Evolutionary conservation across 1,139 yeast species (phyloP).

Genomic region (Meyerozyma carpophila): DNA sequence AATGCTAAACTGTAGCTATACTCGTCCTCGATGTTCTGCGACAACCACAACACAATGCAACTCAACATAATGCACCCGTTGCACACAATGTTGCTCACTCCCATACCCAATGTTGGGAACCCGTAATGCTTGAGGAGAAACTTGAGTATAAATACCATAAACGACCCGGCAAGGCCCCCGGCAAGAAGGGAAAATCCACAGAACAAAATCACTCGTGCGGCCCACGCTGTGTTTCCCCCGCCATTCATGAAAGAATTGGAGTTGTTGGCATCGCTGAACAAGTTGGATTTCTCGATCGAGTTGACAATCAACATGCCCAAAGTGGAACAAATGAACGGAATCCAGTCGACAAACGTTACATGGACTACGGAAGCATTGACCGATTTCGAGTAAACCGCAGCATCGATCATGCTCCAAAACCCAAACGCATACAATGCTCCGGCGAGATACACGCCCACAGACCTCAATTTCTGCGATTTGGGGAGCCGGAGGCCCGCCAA

Average conservation of each 20-base stretch:
- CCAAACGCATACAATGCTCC: constrained; percentile 84
- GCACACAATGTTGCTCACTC: constrained; percentile 79
- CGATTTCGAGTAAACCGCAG: constrained; percentile 79
- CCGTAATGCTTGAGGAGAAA: constrained; percentile 72
- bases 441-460: constrained; percentile 68
- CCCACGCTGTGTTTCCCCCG: constrained; percentile 68
- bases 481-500: constrained; percentile 49
- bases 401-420: constrained; percentile 84
- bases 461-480: constrained; percentile 64
- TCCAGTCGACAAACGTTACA: constrained; percentile 90
- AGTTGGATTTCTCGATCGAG: constrained; percentile 79
- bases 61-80: constrained; percentile 80
- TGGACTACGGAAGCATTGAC: constrained; percentile 84
- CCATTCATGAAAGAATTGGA: constrained; percentile 33
- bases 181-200: constrained; percentile 90
- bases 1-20: constrained; percentile 86
- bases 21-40: constrained; percentile 93
- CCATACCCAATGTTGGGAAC: constrained; percentile 93
- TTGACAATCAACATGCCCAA: constrained; percentile 90
- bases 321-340: constrained; percentile 84
- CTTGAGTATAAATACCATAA: constrained; percentile 81
- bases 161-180: constrained; percentile 90
- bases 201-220: constrained; percentile 84
- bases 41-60: constrained; percentile 84
- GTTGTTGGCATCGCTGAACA: constrained; percentile 52